Percentiles rank a stretch among this genome's conserved stretches.
Evolutionary conservation across 2,329 filamentous ascomycete genomes (phyloP).

Genomic region (Fusarium neocosmosporiellum): DNA sequence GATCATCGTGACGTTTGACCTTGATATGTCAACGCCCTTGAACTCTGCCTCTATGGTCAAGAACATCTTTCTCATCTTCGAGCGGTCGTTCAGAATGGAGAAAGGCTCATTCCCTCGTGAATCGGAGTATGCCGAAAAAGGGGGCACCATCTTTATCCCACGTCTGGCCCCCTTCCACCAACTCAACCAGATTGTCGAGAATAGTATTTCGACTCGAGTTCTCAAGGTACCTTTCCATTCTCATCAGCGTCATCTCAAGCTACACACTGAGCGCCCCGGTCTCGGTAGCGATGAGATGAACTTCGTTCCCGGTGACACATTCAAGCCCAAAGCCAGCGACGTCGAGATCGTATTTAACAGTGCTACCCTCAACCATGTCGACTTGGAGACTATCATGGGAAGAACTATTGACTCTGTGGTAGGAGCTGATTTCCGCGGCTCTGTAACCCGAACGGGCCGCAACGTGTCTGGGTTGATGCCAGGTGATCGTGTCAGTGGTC

Average conservation of each 20-base stretch:
- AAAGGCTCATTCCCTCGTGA: constrained; percentile 44
- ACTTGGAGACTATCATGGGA: constrained; percentile 52
- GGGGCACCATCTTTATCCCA: constrained; percentile 55
- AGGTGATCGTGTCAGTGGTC: constrained; percentile 57
- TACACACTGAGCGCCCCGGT: constrained; percentile 43
- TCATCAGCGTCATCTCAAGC: constrained; percentile 25
- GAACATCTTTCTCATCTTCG: constrained; percentile 43
- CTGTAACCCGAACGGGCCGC: constrained; percentile 49
- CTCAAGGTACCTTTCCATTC: constrained; percentile 36
- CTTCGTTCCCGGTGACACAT: constrained; percentile 36
- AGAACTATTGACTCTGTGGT: constrained; percentile 45
- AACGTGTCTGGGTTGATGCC: constrained; percentile 45
- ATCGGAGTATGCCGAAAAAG: constrained; percentile 56
- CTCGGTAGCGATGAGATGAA: constrained; percentile 39
- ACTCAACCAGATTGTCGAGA: constrained; percentile 60
- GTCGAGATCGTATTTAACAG: constrained; percentile 55
- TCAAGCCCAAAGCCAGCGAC: constrained; percentile 45
- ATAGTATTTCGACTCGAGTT: constrained; percentile 18
- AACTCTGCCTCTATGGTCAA: background rate
- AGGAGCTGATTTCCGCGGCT: constrained; percentile 56
- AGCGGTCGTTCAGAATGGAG: constrained; percentile 34
- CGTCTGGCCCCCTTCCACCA: constrained; percentile 53
- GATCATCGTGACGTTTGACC: constrained; percentile 57
- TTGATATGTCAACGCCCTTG: constrained; percentile 10
- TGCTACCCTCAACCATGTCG: constrained; percentile 50